phyloP scores from a whole-genome alignment of 148 eudicot genomes.

The Fagopyrum tataricum region DNA sequence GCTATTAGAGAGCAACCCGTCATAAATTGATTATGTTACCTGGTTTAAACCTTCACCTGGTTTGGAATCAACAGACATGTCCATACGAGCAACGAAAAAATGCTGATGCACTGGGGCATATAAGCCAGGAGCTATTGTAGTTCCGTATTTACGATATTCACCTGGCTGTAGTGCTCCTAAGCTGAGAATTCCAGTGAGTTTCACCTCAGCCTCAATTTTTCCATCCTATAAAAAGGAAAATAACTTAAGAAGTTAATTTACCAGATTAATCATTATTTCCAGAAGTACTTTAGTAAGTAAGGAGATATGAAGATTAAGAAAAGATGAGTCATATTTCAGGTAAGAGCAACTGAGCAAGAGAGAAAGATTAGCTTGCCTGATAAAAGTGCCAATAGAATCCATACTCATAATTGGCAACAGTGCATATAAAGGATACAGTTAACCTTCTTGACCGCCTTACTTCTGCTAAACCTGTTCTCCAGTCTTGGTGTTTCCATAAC shows the following conservation, averaged over 20 bases:
- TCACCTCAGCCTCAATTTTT: constrained; percentile 96
- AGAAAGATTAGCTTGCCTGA: constrained; percentile 51
- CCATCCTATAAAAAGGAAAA: constrained; percentile 57
- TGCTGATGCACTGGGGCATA: constrained; percentile 99
- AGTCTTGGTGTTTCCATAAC: constrained; percentile 99
- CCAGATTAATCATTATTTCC: background rate
- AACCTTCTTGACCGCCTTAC: constrained; percentile 92
- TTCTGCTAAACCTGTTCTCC: constrained; percentile 97
- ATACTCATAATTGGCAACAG: constrained; percentile 97
- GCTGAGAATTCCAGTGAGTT: constrained; percentile 95
- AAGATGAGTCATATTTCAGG: background rate
- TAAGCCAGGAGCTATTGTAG: constrained; percentile 92
- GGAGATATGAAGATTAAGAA: background rate
- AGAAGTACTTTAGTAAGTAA: background rate
- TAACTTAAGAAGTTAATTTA: background rate
- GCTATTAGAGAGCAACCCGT: background rate
- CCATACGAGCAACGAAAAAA: constrained; percentile 98
- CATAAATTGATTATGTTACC: constrained; percentile 29
- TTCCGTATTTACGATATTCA: constrained; percentile 90
- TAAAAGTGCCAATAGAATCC: constrained; percentile 99
- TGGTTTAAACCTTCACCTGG: constrained; percentile 96
- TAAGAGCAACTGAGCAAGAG: background rate
- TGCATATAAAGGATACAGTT: constrained; percentile 87
- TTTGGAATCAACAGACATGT: constrained; percentile 96
- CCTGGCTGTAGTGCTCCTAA: constrained; percentile 92